A percentile compares a stretch with the other conserved stretches of the same genome.
phyloP scores from a whole-genome alignment of 108 stramenopile genomes.

The Fragilaria crotonensis region DNA sequence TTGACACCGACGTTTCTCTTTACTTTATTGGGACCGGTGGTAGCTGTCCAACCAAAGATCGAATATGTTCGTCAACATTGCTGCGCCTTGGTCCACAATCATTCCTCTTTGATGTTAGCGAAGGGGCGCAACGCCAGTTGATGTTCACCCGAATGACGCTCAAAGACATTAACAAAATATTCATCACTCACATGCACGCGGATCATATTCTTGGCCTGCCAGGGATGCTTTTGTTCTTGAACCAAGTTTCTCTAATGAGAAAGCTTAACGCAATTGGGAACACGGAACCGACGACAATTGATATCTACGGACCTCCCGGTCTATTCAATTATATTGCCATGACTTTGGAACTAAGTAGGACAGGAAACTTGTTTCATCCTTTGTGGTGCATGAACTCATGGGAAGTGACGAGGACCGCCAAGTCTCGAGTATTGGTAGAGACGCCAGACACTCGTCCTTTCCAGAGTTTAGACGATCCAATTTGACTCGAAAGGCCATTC shows the following conservation, averaged over 20 bases:
- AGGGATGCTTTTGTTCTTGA: constrained; percentile 49
- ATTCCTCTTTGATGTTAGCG: constrained; percentile 88
- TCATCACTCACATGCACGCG: constrained; percentile 90
- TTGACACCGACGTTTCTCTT: constrained; percentile 45
- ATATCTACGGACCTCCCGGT: constrained; percentile 78
- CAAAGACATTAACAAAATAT: constrained; percentile 39
- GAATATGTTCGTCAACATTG: constrained; percentile 39
- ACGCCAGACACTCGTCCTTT: no score
- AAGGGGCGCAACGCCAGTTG: constrained; percentile 84
- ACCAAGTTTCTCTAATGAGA: constrained; percentile 6
- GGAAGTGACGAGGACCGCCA: constrained; percentile 48
- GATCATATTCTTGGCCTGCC: constrained; percentile 92
- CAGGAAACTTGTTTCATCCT: no score
- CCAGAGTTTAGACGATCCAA: no score
- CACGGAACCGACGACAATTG: constrained; percentile 25
- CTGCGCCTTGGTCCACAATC: constrained; percentile 42
- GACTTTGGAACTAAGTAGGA: constrained; percentile 39
- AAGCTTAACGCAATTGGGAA: no score
- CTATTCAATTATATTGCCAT: constrained; percentile 70
- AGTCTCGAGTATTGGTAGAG: no score
- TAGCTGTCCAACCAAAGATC: constrained; percentile 33
- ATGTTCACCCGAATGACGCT: constrained; percentile 15
- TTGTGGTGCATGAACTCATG: constrained; percentile 60
- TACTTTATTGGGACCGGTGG: constrained; percentile 74
- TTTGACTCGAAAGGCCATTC: no score